These are phyloP conservation scores for Sclerotinia sclerotiorum DNA, from an alignment of 2,329 filamentous ascomycete species.

Conservation along the genomic window DNA sequence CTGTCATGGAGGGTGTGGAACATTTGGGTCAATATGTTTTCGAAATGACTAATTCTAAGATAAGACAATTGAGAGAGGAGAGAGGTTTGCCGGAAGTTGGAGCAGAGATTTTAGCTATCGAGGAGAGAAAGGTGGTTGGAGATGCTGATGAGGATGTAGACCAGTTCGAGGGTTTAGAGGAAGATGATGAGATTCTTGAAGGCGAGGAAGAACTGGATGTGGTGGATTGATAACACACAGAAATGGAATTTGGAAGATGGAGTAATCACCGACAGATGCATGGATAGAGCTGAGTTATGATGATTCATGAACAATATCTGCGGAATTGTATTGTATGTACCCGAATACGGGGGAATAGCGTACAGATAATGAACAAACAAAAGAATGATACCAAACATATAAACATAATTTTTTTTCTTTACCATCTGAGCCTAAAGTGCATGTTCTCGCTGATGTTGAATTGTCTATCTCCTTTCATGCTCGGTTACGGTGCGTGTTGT, in stretches of 20 bases:
- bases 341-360: not conserved
- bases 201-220: constrained; percentile 5
- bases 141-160: constrained; percentile 10
- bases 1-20: constrained; percentile 85
- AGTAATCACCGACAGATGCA: not conserved
- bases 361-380: constrained; percentile 8
- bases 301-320: not conserved
- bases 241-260: not conserved
- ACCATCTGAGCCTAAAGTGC: not conserved
- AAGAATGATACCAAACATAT: constrained; percentile 6
- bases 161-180: not conserved
- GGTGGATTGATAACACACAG: constrained; percentile 4
- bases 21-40: constrained; percentile 95
- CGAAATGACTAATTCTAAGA: constrained; percentile 74
- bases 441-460: not conserved
- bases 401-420: not conserved
- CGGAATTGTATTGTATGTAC: not conserved
- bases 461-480: not conserved
- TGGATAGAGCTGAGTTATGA: not conserved
- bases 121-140: constrained; percentile 8
- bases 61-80: constrained; percentile 39
- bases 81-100: constrained; percentile 32
- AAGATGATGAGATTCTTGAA: not conserved
- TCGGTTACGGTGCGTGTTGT: not conserved
- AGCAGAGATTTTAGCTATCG: constrained; percentile 1